Evolutionary conservation across 805 yeast genomes (phyloP).

Genomic region (Blastobotrys chiropterorum): DNA sequence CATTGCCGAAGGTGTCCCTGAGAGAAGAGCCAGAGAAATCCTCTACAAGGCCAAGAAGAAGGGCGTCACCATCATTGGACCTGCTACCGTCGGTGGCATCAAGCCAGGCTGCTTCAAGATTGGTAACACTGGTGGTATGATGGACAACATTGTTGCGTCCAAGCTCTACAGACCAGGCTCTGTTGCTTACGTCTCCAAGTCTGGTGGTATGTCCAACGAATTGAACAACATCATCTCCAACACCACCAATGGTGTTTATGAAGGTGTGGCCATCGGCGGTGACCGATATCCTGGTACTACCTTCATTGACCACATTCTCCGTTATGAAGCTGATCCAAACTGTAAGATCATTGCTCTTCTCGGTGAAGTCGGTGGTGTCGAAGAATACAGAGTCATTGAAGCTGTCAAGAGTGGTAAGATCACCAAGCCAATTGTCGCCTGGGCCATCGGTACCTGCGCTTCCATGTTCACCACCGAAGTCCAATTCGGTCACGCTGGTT

Average conservation of each 20-base stretch:
- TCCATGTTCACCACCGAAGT: constrained; percentile 63
- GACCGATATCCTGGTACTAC: constrained; percentile 71
- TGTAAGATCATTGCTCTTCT: constrained; percentile 61
- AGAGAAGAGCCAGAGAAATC: constrained; percentile 44
- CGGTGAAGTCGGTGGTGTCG: constrained; percentile 70
- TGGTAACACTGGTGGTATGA: constrained; percentile 46
- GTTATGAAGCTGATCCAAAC: constrained; percentile 57
- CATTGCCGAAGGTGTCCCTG: constrained; percentile 45
- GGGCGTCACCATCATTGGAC: constrained; percentile 43
- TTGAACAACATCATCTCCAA: constrained; percentile 41
- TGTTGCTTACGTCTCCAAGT: constrained; percentile 43
- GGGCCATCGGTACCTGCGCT: constrained; percentile 69
- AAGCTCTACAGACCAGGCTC: constrained; percentile 44
- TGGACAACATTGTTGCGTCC: constrained; percentile 44
- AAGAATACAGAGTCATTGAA: constrained; percentile 65
- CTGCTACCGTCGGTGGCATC: constrained; percentile 45
- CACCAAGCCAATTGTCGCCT: constrained; percentile 64
- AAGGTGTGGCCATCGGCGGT: constrained; percentile 67
- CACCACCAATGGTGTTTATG: constrained; percentile 42
- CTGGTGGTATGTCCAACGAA: constrained; percentile 46
- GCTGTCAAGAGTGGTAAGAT: constrained; percentile 58
- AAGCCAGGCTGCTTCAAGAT: constrained; percentile 45
- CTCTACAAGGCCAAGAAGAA: constrained; percentile 37
- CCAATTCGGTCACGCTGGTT: constrained; percentile 62
- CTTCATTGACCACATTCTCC: constrained; percentile 60